Conservation (phyloP, 2,329 filamentous ascomycete genomes). For the Botryotinia convoluta region DNA sequence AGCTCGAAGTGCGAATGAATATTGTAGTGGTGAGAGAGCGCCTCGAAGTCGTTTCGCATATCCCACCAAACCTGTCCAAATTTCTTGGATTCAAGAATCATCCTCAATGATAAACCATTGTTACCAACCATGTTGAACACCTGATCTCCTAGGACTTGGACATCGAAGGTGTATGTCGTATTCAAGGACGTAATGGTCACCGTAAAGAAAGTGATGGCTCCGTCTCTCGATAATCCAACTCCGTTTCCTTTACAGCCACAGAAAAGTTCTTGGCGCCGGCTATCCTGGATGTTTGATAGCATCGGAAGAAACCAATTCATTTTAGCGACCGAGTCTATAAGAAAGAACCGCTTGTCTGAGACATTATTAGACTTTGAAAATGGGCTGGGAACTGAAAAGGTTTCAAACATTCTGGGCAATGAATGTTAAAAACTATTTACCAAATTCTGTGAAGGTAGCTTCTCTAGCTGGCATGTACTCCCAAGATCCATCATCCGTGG, state of each 20-base stretch:
- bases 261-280: not conserved
- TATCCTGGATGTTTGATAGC: not conserved
- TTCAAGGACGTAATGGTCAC: not conserved
- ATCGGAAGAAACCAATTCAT: not conserved
- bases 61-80: not conserved
- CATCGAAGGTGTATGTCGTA: conserved; percentile 3
- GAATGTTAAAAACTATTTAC: not conserved
- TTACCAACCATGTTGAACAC: not conserved
- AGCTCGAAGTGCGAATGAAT: not conserved
- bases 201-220: not conserved
- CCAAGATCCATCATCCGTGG: not conserved
- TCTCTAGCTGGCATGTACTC: not conserved
- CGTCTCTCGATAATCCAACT: not conserved
- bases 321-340: not conserved
- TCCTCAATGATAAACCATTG: not conserved
- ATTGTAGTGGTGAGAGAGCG: conserved; percentile 7
- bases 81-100: not conserved
- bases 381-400: not conserved
- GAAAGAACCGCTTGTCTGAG: not conserved
- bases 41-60: conserved; percentile 5
- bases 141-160: not conserved
- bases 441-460: not conserved
- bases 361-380: not conserved
- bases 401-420: not conserved
- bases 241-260: not conserved